Evolutionary conservation across 768 basidiomycete genomes (phyloP).

Genomic region (Hysterangium stoloniferum): DNA sequence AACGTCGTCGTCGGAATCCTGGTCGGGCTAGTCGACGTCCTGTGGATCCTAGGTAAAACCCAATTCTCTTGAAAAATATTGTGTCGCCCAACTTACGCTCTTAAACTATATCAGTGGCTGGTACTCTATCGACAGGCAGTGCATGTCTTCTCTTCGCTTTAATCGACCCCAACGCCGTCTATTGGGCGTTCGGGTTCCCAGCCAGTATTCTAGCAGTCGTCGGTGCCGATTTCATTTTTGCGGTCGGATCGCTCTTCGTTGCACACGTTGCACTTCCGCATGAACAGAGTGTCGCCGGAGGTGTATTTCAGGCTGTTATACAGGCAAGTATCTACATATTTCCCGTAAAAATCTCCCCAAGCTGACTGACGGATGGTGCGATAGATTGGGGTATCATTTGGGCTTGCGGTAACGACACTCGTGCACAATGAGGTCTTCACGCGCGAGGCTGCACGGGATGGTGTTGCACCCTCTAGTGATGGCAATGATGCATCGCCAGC

Average conservation of each 20-base stretch:
- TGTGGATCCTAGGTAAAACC: constrained; percentile 47
- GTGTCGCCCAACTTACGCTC: too few relatives aligned
- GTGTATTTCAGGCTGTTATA: constrained; percentile 71
- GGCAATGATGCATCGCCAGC: constrained; percentile 29
- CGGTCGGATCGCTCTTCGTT: constrained; percentile 66
- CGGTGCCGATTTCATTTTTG: constrained; percentile 72
- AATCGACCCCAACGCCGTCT: constrained; percentile 46
- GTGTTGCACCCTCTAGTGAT: constrained; percentile 23
- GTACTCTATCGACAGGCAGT: constrained; percentile 48
- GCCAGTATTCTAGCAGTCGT: constrained; percentile 56
- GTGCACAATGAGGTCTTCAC: constrained; percentile 51
- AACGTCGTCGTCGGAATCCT: constrained; percentile 59
- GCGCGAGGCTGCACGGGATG: constrained; percentile 24
- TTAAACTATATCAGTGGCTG: constrained; percentile 31
- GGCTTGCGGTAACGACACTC: constrained; percentile 64
- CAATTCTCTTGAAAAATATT: background rate
- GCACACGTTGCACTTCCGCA: constrained; percentile 57
- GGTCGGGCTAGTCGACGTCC: constrained; percentile 46
- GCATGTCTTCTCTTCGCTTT: constrained; percentile 64
- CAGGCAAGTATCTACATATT: constrained; percentile 35
- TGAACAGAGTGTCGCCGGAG: constrained; percentile 73
- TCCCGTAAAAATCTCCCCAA: background rate
- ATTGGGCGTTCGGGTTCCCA: constrained; percentile 75
- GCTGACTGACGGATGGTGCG: background rate
- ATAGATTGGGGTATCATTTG: constrained; percentile 62